These are phyloP conservation scores for Chalciporus piperatus DNA, from an alignment of 768 basidiomycete genomes.

Conservation along the genomic window DNA sequence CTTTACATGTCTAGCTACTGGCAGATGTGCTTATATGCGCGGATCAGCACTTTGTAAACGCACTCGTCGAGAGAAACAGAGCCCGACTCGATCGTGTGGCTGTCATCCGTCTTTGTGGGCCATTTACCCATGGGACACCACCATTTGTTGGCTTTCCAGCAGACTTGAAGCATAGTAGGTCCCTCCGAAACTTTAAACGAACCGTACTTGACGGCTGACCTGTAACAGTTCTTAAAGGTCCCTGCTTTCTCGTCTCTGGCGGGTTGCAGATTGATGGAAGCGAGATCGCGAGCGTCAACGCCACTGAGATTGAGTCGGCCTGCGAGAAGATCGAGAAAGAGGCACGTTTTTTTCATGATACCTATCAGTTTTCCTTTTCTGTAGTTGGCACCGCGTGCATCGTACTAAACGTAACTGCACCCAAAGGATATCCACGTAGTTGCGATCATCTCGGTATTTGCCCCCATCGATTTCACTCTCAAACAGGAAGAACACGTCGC, in stretches of 20 bases:
- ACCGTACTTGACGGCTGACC: background rate
- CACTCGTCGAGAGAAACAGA: constrained; percentile 56
- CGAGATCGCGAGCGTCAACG: constrained; percentile 42
- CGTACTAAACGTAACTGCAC: constrained; percentile 3
- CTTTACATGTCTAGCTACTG: background rate
- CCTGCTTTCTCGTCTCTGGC: constrained; percentile 36
- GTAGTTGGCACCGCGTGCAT: background rate
- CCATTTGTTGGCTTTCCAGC: constrained; percentile 53
- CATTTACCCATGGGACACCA: constrained; percentile 56
- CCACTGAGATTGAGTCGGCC: constrained; percentile 44
- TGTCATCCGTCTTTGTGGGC: constrained; percentile 60
- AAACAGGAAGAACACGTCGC: constrained; percentile 48
- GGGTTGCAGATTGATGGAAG: constrained; percentile 46
- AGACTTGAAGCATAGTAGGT: constrained; percentile 30
- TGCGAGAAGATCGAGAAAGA: constrained; percentile 37
- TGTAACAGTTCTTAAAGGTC: constrained; percentile 25
- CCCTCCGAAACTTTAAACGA: constrained; percentile 3
- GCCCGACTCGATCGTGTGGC: constrained; percentile 56
- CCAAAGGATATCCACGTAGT: constrained; percentile 30
- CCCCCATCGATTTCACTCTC: constrained; percentile 43
- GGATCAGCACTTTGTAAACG: constrained; percentile 52
- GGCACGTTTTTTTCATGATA: constrained; percentile 13
- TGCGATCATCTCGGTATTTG: constrained; percentile 48
- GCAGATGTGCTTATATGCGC: constrained; percentile 9
- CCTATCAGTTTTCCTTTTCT: background rate